Evolutionary conservation across 78 protist genomes (phyloP).

Genomic region (Chrysochromulina tobinii): DNA sequence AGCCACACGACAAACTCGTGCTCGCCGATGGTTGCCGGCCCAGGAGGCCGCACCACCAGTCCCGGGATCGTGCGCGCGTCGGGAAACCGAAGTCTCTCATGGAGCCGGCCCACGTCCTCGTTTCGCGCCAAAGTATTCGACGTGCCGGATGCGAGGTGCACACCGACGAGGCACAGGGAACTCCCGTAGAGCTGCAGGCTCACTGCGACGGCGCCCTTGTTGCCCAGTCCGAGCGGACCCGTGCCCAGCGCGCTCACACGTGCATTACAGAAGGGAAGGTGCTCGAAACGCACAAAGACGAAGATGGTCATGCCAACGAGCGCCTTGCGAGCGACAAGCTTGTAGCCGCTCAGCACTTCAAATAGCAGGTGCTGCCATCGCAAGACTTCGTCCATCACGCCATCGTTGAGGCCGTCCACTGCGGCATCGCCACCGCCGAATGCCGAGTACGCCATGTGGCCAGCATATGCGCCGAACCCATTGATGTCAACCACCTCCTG

Average conservation of each 20-base stretch:
- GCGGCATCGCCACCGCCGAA: no score
- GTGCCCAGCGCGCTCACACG: background rate
- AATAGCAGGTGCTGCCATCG: no score
- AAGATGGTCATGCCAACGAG: no score
- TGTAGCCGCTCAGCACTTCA: no score
- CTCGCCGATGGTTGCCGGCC: background rate
- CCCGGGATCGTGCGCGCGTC: background rate
- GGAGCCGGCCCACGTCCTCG: background rate
- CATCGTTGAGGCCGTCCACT: no score
- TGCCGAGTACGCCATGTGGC: no score
- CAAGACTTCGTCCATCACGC: no score
- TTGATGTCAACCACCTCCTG: no score
- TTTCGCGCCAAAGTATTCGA: background rate
- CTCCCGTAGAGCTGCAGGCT: background rate
- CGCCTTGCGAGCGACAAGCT: no score
- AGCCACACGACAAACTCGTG: background rate
- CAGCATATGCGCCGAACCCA: no score
- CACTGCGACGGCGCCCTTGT: constrained; percentile 2
- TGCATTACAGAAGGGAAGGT: no score
- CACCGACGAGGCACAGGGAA: background rate
- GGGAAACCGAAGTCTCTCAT: background rate
- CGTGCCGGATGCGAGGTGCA: background rate
- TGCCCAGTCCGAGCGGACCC: background rate
- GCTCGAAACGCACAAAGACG: no score
- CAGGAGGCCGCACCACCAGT: background rate